Evolutionary conservation across 805 yeast genomes (phyloP).

Genomic region (Ascoidea rubescens): DNA sequence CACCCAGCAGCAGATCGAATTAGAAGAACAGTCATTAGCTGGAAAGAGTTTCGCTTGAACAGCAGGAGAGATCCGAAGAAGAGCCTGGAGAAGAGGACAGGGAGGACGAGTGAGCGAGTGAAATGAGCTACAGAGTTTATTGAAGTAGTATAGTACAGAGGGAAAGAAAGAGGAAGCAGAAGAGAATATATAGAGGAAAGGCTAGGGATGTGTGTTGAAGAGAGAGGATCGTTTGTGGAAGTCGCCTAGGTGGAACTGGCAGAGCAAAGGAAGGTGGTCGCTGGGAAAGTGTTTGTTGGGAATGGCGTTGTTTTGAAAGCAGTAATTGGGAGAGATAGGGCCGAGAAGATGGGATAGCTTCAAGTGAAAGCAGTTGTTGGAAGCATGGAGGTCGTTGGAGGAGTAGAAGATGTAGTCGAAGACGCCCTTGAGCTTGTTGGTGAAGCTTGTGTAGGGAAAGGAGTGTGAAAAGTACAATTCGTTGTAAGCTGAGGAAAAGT

Average conservation of each 20-base stretch:
- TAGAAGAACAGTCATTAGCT: too few relatives aligned
- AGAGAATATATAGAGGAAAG: too few relatives aligned
- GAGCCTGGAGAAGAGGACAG: too few relatives aligned
- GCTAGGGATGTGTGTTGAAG: too few relatives aligned
- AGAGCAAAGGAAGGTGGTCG: conserved; percentile 23
- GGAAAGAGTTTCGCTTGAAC: too few relatives aligned
- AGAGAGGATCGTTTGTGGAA: too few relatives aligned
- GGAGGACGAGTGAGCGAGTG: too few relatives aligned
- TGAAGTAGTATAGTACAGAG: too few relatives aligned
- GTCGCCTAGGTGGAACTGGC: conserved; percentile 11
- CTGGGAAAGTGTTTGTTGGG: conserved; percentile 34
- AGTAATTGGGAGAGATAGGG: conserved; percentile 21
- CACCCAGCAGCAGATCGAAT: too few relatives aligned
- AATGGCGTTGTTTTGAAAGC: conserved; percentile 18
- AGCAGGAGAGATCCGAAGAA: too few relatives aligned
- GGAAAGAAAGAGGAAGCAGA: too few relatives aligned
- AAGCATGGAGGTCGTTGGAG: conserved; percentile 6
- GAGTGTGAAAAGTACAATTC: conserved; percentile 11
- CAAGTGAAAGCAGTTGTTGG: conserved; percentile 12
- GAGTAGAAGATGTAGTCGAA: conserved; percentile 30
- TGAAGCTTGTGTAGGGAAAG: conserved; percentile 20
- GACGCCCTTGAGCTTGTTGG: conserved; percentile 21
- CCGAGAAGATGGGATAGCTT: conserved; percentile 21
- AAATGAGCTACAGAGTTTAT: too few relatives aligned
- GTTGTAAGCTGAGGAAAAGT: conserved; percentile 18